Percentiles rank a stretch among this genome's conserved stretches.
phyloP scores from a whole-genome alignment of 495 filamentous ascomycete genomes.

The Neurospora discreta region DNA sequence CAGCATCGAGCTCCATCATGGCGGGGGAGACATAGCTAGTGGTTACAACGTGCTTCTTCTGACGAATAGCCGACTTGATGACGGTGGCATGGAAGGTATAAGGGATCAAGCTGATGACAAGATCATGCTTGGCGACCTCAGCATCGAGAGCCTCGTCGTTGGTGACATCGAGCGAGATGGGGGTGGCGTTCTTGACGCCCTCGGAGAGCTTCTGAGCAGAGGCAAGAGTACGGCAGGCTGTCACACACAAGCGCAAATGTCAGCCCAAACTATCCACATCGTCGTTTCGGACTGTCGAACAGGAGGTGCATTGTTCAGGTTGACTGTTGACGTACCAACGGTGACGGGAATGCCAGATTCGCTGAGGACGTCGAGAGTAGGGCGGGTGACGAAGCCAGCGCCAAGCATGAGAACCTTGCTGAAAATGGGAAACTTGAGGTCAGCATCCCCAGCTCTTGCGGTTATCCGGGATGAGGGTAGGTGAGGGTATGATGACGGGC shows the following conservation, averaged over 20 bases:
- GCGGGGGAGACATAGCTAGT: slow-evolving; percentile 91
- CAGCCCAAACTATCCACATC: background rate
- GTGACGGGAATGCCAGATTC: slow-evolving; percentile 68
- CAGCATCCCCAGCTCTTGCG: background rate
- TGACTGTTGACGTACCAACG: slow-evolving; percentile 51
- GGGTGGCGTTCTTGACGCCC: slow-evolving; percentile 56
- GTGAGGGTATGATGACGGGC: background rate
- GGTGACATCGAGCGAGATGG: slow-evolving; percentile 76
- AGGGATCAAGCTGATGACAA: slow-evolving; percentile 78
- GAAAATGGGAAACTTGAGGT: background rate
- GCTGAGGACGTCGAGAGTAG: slow-evolving; percentile 66
- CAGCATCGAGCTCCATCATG: slow-evolving; percentile 77
- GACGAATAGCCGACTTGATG: slow-evolving; percentile 86
- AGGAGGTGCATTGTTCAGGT: background rate
- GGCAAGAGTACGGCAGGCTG: slow-evolving; percentile 79
- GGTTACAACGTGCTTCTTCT: slow-evolving; percentile 93
- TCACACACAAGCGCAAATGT: background rate
- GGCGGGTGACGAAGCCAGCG: slow-evolving; percentile 71
- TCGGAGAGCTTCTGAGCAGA: slow-evolving; percentile 61
- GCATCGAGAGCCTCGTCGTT: slow-evolving; percentile 64
- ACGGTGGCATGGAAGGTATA: slow-evolving; percentile 87
- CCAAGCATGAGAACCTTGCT: slow-evolving; percentile 58
- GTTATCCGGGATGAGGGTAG: background rate
- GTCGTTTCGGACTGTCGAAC: background rate
- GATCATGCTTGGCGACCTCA: slow-evolving; percentile 63